Evolutionary conservation across 2,329 filamentous ascomycete species (phyloP).

Genomic region (Truncatella angustata): DNA sequence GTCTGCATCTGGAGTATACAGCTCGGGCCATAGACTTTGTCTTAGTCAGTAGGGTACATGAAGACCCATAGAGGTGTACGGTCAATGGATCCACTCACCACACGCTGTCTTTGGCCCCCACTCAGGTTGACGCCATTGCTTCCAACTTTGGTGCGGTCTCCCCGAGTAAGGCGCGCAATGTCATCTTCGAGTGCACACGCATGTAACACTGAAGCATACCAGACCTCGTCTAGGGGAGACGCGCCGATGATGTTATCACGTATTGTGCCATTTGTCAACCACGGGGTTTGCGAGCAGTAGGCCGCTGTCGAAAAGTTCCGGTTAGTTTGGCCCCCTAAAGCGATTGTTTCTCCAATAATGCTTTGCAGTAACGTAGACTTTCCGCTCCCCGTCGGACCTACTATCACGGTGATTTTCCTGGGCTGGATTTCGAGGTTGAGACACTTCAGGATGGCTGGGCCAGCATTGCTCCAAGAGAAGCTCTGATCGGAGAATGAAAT

Average conservation of each 20-base stretch:
- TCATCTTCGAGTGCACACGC: conserved; percentile 15
- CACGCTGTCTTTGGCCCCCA: conserved; percentile 22
- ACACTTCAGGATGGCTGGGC: background rate
- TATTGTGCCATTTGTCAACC: conserved; percentile 14
- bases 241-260: conserved; percentile 16
- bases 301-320: conserved; percentile 7
- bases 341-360: conserved; percentile 23
- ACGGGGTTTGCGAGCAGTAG: conserved; percentile 17
- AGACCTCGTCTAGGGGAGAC: conserved; percentile 10
- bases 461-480: background rate
- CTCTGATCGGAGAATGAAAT: background rate
- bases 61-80: conserved; percentile 9
- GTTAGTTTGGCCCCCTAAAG: conserved; percentile 11
- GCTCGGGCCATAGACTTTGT: conserved; percentile 16
- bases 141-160: conserved; percentile 23
- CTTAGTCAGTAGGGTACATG: background rate
- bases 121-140: conserved; percentile 25
- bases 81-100: conserved; percentile 18
- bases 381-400: conserved; percentile 34
- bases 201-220: conserved; percentile 15
- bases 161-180: conserved; percentile 17
- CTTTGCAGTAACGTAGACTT: conserved; percentile 39
- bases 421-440: conserved; percentile 2
- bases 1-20: conserved; percentile 14
- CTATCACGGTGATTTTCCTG: conserved; percentile 14